Evolutionary conservation across 2,329 filamentous ascomycete species (phyloP).

Genomic region (Cercospora janseana): DNA sequence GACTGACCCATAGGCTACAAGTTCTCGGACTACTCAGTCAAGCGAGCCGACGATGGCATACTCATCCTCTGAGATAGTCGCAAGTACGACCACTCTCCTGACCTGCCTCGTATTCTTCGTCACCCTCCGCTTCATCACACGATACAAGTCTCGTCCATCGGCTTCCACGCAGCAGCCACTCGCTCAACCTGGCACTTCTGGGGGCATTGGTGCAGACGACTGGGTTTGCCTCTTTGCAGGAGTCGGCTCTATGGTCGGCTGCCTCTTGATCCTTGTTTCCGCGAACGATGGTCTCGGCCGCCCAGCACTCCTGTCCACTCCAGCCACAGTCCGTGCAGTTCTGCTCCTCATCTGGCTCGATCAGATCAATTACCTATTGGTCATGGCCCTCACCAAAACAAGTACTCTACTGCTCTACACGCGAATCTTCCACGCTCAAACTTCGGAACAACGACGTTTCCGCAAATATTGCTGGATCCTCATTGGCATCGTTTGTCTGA

Average conservation of each 20-base stretch:
- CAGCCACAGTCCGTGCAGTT: not conserved
- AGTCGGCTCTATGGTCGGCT: constrained; percentile 6
- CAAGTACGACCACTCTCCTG: constrained; percentile 8
- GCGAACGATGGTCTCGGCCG: constrained; percentile 8
- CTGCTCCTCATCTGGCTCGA: constrained; percentile 11
- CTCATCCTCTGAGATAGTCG: constrained; percentile 6
- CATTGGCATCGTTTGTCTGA: constrained; percentile 2
- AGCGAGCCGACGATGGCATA: not conserved
- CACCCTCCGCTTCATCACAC: constrained; percentile 7
- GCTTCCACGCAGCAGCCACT: not conserved
- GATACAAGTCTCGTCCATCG: not conserved
- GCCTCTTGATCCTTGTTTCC: constrained; percentile 7
- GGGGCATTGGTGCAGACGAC: constrained; percentile 6
- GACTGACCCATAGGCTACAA: no score
- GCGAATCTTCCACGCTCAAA: constrained; percentile 5
- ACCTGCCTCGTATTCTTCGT: constrained; percentile 9
- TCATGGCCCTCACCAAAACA: constrained; percentile 11
- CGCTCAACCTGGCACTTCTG: not conserved
- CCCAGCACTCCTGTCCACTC: not conserved
- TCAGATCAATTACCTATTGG: constrained; percentile 11
- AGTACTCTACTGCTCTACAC: constrained; percentile 7
- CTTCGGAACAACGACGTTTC: not conserved
- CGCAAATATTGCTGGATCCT: not conserved
- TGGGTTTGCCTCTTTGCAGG: not conserved
- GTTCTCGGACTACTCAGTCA: not conserved